phyloP scores from a whole-genome alignment of 805 yeast genomes.

The Tetrapisispora nanseiensis region DNA sequence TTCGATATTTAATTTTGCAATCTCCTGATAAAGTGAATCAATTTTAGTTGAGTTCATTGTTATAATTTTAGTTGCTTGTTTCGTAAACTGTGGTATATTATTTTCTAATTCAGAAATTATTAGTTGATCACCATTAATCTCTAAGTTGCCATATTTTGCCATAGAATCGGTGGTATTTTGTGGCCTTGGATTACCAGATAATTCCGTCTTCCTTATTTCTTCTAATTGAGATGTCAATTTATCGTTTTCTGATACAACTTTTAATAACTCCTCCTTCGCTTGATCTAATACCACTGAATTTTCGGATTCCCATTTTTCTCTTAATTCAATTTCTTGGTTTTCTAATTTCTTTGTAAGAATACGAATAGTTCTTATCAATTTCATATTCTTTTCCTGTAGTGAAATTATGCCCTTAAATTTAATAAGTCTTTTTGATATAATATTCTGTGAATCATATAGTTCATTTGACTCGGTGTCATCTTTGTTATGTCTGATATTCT shows the following conservation, averaged over 20 bases:
- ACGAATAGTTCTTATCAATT: conserved; percentile 48
- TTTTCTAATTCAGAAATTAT: conserved; percentile 23
- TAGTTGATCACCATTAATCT: not conserved
- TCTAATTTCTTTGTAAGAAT: conserved; percentile 63
- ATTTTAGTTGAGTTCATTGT: not conserved
- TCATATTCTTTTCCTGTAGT: conserved; percentile 63
- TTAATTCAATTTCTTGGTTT: conserved; percentile 36
- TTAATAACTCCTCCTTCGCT: conserved; percentile 59
- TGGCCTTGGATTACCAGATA: not conserved
- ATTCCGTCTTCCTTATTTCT: conserved; percentile 29
- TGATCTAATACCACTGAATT: conserved; percentile 38
- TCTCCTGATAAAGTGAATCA: not conserved
- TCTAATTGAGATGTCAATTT: conserved; percentile 42
- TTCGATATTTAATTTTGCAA: not conserved
- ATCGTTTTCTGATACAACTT: conserved; percentile 50
- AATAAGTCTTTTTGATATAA: conserved; percentile 65
- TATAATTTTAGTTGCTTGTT: conserved; percentile 27
- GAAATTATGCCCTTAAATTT: conserved; percentile 58
- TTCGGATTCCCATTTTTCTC: conserved; percentile 14
- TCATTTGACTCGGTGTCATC: not conserved
- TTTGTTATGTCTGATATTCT: conserved; percentile 34
- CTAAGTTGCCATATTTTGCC: too few relatives aligned
- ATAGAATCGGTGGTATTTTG: not conserved
- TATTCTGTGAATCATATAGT: conserved; percentile 50
- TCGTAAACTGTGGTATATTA: conserved; percentile 12